Base-by-base conservation (phyloP, 306 rosid species). In the Cajanus cajan region DNA sequence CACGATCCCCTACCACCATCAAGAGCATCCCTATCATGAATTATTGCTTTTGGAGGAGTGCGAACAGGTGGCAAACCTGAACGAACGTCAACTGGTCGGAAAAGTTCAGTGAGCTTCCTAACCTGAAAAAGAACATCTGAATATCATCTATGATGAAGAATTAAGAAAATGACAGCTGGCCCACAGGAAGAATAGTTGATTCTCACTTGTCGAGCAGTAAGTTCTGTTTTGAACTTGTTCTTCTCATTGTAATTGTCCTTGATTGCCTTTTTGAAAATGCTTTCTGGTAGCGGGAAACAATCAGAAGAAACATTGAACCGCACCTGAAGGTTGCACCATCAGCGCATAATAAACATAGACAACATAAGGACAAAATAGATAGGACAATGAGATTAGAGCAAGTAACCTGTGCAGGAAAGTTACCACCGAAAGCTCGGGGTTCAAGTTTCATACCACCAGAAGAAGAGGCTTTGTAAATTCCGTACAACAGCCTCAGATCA, bases 391-490 rank as follows among this genome's bases (percentile, higher is more conserved):
- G 8, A 62, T 8, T 16, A 33, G 78, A 76, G 50, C 37, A 37
- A 47, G 74, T 47, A 45, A 94, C 98, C 97, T 92, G 98, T 79
- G 84, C 88, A 85, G 97, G 96, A 82, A 94, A 94, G 69, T 86
- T 83, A 36, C 98, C 97, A 68, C 84, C 87, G 50, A 94, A 94
- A 76, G 98, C 98, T 64, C 82, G 84, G 6, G 96, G 96, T 86
- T 94, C 97, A 36, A 94, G 90, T 80, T 80, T 92, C 87, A 90
- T 55, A 71, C 93, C 94, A 78, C 98, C 97, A 15, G 89, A 76
- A 78, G 98, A 91, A 57, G 96, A 85, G 68, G 98, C 98, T 76
- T 77, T 82, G 74, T 82, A 94, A 73, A 94, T 65, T 62, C 98
- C 98, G 72, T 94, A 89, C 66, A 94, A 84, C 62, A 94, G 89